Percentiles rank a stretch among this genome's conserved stretches.
Evolutionary conservation across 2,329 filamentous ascomycete genomes (phyloP).

Genomic region (Talaromyces sp.): DNA sequence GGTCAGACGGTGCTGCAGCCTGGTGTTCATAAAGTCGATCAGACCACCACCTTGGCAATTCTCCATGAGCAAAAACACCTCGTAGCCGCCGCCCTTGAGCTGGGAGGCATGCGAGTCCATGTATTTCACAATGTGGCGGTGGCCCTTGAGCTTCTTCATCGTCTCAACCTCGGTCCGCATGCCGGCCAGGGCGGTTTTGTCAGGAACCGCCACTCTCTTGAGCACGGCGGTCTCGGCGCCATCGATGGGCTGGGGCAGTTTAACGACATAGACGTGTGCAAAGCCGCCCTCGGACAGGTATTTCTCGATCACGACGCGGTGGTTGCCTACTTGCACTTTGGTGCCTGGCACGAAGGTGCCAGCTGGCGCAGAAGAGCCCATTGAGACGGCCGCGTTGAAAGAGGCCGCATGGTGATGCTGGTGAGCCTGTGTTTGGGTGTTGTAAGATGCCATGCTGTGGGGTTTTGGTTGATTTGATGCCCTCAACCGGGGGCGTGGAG

Average conservation of each 20-base stretch:
- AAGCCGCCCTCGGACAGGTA: slow-evolving; percentile 98
- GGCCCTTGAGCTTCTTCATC: slow-evolving; percentile 98
- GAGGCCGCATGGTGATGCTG: slow-evolving; percentile 23
- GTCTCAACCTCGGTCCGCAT: slow-evolving; percentile 99
- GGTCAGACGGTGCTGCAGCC: slow-evolving; percentile 90
- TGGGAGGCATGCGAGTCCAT: slow-evolving; percentile 98
- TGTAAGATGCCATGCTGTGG: slow-evolving; percentile 29
- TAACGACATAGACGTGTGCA: slow-evolving; percentile 96
- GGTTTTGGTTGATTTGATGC: slow-evolving; percentile 12
- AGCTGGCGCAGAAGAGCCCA: slow-evolving; percentile 45
- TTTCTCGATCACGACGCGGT: slow-evolving; percentile 90
- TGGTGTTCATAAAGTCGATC: slow-evolving; percentile 99
- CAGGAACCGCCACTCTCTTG: slow-evolving; percentile 92
- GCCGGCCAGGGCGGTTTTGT: slow-evolving; percentile 87
- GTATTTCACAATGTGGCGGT: slow-evolving; percentile 93
- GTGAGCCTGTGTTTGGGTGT: slow-evolving; percentile 24
- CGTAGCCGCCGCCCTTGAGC: slow-evolving; percentile 85
- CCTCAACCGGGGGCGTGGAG: slow-evolving; percentile 22
- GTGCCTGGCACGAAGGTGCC: slow-evolving; percentile 91
- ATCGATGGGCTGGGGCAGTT: slow-evolving; percentile 70
- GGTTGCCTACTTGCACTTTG: slow-evolving; percentile 91
- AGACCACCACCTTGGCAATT: slow-evolving; percentile 90
- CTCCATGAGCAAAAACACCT: slow-evolving; percentile 98
- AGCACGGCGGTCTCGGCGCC: slow-evolving; percentile 79
- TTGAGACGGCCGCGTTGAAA: slow-evolving; percentile 32